Percentiles rank a stretch among this genome's conserved stretches.
Conservation (phyloP, 73 alveolate genomes). For the Tetrahymena borealis region DNA sequence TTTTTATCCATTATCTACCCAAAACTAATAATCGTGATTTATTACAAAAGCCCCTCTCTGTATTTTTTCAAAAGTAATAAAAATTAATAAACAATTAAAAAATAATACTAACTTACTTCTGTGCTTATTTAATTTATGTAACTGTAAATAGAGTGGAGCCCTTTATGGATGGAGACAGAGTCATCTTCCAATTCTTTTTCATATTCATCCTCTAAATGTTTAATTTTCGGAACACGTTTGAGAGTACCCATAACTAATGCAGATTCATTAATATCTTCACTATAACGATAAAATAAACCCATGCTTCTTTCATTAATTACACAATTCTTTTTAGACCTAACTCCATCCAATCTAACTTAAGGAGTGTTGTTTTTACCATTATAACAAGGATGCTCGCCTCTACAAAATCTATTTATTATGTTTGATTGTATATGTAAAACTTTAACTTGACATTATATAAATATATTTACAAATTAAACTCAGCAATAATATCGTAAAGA, state of each 20-base stretch:
- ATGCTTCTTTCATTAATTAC: conserved; percentile 57
- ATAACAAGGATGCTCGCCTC: conserved; percentile 95
- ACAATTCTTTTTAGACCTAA: conserved; percentile 80
- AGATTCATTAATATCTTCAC: background rate
- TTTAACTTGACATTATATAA: background rate
- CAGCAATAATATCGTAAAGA: conserved; percentile 67
- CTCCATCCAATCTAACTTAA: conserved; percentile 86
- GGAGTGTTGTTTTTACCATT: conserved; percentile 88
- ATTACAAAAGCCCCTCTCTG: background rate
- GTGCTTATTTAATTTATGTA: background rate
- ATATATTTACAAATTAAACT: conserved; percentile 53
- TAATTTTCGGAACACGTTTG: conserved; percentile 57
- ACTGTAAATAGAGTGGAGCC: conserved; percentile 33
- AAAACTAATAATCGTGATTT: background rate
- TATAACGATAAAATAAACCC: background rate
- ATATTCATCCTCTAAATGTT: conserved; percentile 61
- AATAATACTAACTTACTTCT: background rate
- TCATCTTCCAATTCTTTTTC: conserved; percentile 77
- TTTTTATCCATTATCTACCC: background rate
- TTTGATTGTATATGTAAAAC: background rate
- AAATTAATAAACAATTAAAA: too few species aligned
- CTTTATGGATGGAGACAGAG: conserved; percentile 61
- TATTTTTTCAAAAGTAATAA: too few species aligned
- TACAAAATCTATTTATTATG: conserved; percentile 69
- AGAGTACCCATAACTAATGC: conserved; percentile 70